Base-by-base conservation (phyloP, 163 green algal genomes). In the Scenedesmus sp. region DNA sequence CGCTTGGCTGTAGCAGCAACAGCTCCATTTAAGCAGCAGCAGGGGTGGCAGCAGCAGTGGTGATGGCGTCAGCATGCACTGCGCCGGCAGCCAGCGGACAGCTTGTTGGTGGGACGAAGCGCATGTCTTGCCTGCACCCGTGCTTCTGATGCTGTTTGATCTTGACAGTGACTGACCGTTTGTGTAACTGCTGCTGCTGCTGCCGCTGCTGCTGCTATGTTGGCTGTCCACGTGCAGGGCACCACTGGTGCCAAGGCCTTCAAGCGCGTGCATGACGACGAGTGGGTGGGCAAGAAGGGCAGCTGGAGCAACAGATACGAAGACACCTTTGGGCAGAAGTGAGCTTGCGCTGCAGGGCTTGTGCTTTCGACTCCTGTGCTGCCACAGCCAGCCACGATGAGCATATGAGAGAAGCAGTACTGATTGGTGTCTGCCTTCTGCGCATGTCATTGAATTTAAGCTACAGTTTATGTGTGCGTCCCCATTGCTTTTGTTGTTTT, bases 241-340 rank as follows among this genome's bases (percentile, higher is more conserved):
- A 56, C 93, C 73, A 97, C 93, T 46, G 95, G 92, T 10, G 92
- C 94, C 35, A 94, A 94, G 85, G 95, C 96, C 0, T 99, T 99
- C 92, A 96, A 99, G 94, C 95, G 97, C 4, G 97, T 99, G 6
- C 97, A 98, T 53, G 97, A 94, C 3, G 92, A 98, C 12, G 96
- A 95, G 94, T 99, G 97, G 97, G 92, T 99, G 59, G 95, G 92
- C 76, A 97, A 97, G 93, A 97, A 97, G 94, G 97, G 96, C 37
- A 91, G 95, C 35, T 96, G 94, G 93, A 94, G 98, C 94, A 99
- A 99, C 94, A 96, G 94, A 13, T 99, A 99, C 86, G 96, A 95
- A 86, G 96, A 90, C 59, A 98, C 96, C 0, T 99, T 99, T 94
- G 98, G 98, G 9, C 91, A 96, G 51, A 85, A 83, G 61, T 92